Conservation (phyloP, 352 stramenopile genomes). For the Thraustochytrium striatum region DNA sequence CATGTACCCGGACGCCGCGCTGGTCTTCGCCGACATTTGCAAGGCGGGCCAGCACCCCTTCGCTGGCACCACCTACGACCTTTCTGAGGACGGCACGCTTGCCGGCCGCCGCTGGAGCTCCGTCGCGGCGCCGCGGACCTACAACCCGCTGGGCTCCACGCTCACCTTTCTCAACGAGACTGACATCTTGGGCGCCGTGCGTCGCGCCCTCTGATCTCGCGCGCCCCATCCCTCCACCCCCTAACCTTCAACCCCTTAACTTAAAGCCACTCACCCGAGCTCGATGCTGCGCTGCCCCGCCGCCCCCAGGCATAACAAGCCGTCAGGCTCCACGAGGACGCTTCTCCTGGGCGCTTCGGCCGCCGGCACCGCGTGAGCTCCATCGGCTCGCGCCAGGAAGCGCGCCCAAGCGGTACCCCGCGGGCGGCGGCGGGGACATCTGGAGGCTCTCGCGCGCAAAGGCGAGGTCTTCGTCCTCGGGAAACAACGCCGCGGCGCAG, state of each 20-base stretch:
- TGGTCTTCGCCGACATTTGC: conserved; percentile 71
- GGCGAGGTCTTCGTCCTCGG: background rate
- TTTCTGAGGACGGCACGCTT: conserved; percentile 55
- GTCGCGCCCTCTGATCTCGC: background rate
- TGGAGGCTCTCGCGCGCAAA: background rate
- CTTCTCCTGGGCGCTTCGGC: background rate
- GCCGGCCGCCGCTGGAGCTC: conserved; percentile 58
- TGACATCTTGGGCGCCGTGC: conserved; percentile 57
- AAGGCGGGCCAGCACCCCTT: conserved; percentile 65
- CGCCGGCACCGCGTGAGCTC: background rate
- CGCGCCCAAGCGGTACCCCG: too few relatives aligned
- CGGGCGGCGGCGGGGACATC: background rate
- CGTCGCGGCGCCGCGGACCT: conserved; percentile 61
- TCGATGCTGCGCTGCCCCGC: background rate
- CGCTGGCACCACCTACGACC: conserved; percentile 56
- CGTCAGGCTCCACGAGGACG: background rate
- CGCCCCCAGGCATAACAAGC: background rate
- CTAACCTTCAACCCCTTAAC: background rate
- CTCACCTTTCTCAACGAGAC: conserved; percentile 67
- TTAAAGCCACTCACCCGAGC: background rate
- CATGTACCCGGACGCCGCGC: conserved; percentile 52
- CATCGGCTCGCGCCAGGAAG: background rate
- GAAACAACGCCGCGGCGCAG: background rate
- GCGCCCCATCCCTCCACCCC: background rate
- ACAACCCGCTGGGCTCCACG: conserved; percentile 66